Base-by-base conservation (phyloP, 2,329 filamentous ascomycete genomes). In the Hymenoscyphus scutula region DNA sequence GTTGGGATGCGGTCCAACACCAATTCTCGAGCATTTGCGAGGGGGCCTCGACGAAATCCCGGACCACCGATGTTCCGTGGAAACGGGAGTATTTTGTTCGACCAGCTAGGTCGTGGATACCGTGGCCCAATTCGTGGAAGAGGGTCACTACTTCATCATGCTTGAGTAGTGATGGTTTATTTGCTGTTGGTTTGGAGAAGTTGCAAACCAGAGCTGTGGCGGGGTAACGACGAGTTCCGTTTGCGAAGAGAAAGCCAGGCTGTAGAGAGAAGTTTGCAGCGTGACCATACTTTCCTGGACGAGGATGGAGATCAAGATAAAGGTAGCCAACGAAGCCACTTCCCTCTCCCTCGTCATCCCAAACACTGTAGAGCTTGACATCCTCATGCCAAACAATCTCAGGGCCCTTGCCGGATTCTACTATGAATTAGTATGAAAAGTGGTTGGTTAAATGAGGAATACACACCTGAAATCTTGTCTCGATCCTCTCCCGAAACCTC, bases 221-320 rank as follows among this genome's bases (percentile, higher is more conserved):
- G 5, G 90, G 90, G 74, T 92, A 93, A 62, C 86, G 82, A 60
- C 89, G 83, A 38, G 84, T 87, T 65, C 89, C 90, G 64, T 92
- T 85, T 59, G 84, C 79, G 62, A 82, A 79, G 61, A 86, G 77
- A 76, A 84, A 92, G 27, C 89, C 89, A 1, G 90, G 89, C 76
- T 91, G 87, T 1, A 95, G 76, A 75, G 88, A 90, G 79, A 95
- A 94, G 79, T 94, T 94, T 71, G 91, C 91, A 5, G 91, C 90
- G 72, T 94, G 91, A 17, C 89, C 88, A 74, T 94, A 94, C 76
- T 95, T 95, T 75, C 91, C 90, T 69, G 87, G 86, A 41, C 91
- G 84, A 1, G 90, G 90, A 75, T 91, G 89, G 23, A 94, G 81
- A 75, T 95, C 91, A 15, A 95, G 83, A 75, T 94, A 94, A 29